Evolutionary conservation across 768 basidiomycete genomes (phyloP).

Genomic region (Pholiota molesta): DNA sequence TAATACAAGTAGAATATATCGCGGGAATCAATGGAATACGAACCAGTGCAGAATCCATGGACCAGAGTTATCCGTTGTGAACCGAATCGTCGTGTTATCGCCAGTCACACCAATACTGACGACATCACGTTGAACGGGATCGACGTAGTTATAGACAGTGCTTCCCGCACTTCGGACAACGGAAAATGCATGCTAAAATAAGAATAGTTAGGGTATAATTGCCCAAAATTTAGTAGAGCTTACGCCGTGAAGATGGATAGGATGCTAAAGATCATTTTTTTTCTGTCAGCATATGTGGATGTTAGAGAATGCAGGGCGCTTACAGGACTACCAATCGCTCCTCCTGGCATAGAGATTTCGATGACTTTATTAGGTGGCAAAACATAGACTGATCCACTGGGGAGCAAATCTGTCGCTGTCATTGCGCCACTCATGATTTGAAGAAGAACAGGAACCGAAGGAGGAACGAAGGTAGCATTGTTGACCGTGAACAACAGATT

Average conservation of each 20-base stretch:
- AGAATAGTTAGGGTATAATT: neutral
- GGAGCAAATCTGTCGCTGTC: conserved; percentile 38
- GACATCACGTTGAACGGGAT: conserved; percentile 50
- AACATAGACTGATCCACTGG: conserved; percentile 42
- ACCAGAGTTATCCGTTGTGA: conserved; percentile 64
- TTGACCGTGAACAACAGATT: conserved; percentile 33
- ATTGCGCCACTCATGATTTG: conserved; percentile 44
- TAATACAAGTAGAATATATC: conserved; percentile 18
- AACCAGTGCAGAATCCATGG: conserved; percentile 45
- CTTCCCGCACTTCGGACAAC: conserved; percentile 46
- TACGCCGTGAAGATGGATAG: conserved; percentile 49
- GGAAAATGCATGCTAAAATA: conserved; percentile 34
- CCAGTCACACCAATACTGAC: conserved; percentile 31
- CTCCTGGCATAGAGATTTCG: conserved; percentile 50
- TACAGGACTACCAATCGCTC: conserved; percentile 36
- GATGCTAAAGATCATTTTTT: conserved; percentile 30
- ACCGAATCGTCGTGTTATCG: conserved; percentile 50
- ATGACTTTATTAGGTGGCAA: conserved; percentile 46
- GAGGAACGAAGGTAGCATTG: conserved; percentile 35
- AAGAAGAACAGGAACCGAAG: conserved; percentile 45
- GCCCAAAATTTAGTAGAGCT: neutral
- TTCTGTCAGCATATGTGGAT: neutral
- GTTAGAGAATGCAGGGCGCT: conserved; percentile 12
- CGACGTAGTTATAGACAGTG: conserved; percentile 40
- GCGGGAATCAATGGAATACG: conserved; percentile 1